These are phyloP conservation scores for Vitis hybrid DNA, from an alignment of 177 flowering plant species.

Conservation along the genomic window DNA sequence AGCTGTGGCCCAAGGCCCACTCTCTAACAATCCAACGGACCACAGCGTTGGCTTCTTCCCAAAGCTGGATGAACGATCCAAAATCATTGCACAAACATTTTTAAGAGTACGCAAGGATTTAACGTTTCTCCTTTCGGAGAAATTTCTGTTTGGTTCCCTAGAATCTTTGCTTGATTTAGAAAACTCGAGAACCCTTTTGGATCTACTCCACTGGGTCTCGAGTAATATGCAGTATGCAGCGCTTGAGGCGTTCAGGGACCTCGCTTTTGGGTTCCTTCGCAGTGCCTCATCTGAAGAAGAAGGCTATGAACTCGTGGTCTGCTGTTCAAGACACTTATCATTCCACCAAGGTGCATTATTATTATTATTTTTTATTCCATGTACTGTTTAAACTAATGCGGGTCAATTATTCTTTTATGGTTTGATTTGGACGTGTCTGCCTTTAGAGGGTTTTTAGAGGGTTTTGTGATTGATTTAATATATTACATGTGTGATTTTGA, in stretches of 20 bases:
- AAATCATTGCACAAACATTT: no score
- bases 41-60: no score
- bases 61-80: no score
- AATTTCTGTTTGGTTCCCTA: background rate
- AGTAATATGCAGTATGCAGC: constrained; percentile 35
- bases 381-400: background rate
- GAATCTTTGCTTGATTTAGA: background rate
- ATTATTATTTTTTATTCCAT: constrained; percentile 2
- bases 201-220: constrained; percentile 1
- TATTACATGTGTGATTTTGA: constrained; percentile 10
- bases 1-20: no score
- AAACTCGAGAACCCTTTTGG: constrained; percentile 1
- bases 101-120: no score
- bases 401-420: constrained; percentile 26
- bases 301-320: constrained; percentile 60
- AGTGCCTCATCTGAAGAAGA: constrained; percentile 52
- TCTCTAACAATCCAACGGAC: no score
- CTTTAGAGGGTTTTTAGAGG: background rate
- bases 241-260: constrained; percentile 37
- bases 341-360: constrained; percentile 52
- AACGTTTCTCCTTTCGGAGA: background rate
- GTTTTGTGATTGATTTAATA: constrained; percentile 1
- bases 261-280: constrained; percentile 29
- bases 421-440: background rate
- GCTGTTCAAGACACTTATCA: constrained; percentile 76